Evolutionary conservation across 805 yeast species (phyloP).

Genomic region (Nakazawaea ambrosiae): DNA sequence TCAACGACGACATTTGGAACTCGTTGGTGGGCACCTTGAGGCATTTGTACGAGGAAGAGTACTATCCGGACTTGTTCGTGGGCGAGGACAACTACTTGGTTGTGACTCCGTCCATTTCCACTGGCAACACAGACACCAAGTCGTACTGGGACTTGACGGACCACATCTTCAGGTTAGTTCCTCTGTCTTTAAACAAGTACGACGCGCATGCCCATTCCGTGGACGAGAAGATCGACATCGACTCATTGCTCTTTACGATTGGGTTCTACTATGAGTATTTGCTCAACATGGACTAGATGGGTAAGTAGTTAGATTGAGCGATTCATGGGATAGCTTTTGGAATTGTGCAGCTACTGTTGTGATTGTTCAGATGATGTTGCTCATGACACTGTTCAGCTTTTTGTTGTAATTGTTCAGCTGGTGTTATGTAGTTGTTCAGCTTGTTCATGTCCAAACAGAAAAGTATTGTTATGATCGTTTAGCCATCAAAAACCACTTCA

Average conservation of each 20-base stretch:
- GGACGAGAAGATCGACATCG: constrained; percentile 49
- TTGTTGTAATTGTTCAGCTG: no score
- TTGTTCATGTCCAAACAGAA: no score
- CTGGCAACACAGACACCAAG: constrained; percentile 68
- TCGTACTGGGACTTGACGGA: constrained; percentile 56
- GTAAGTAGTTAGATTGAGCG: no score
- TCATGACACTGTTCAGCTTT: no score
- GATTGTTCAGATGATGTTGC: no score
- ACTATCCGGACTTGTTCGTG: constrained; percentile 19
- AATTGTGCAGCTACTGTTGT: background rate
- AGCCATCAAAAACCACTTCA: no score
- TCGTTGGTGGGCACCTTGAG: constrained; percentile 56
- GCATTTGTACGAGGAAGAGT: constrained; percentile 52
- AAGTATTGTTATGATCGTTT: no score
- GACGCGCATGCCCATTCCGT: constrained; percentile 48
- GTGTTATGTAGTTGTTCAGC: no score
- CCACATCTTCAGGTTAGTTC: constrained; percentile 56
- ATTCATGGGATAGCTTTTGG: background rate
- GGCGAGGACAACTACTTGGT: constrained; percentile 15
- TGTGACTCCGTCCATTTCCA: constrained; percentile 52
- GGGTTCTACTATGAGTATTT: constrained; percentile 50
- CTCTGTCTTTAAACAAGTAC: constrained; percentile 31
- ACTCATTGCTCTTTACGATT: constrained; percentile 52
- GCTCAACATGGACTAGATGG: constrained; percentile 24
- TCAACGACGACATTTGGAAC: constrained; percentile 40